Conservation (phyloP, 768 basidiomycete genomes). For the Asterophora lycoperdoides region DNA sequence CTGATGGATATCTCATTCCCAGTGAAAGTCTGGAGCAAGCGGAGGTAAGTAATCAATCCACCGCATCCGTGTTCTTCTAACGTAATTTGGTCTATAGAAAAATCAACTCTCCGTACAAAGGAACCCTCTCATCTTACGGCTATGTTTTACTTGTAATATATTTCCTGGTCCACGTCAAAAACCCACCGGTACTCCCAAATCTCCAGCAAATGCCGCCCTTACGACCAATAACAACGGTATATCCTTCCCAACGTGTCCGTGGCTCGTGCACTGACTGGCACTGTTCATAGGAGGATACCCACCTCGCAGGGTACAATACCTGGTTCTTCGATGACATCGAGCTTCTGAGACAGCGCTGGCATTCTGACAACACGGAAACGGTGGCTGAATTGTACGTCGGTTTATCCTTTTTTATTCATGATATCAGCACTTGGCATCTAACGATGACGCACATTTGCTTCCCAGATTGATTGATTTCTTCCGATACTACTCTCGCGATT, state of each 20-base stretch:
- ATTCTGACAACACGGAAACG: constrained; percentile 86
- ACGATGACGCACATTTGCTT: constrained; percentile 2
- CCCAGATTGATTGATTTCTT: constrained; percentile 93
- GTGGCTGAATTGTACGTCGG: constrained; percentile 89
- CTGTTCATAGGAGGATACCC: constrained; percentile 62
- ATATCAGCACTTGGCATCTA: background rate
- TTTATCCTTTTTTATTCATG: background rate
- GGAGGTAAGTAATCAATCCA: constrained; percentile 49
- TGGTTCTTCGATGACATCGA: constrained; percentile 99
- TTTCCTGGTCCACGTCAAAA: constrained; percentile 96
- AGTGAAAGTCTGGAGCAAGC: constrained; percentile 99
- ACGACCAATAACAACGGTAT: constrained; percentile 75
- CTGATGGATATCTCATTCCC: constrained; percentile 14
- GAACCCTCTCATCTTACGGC: constrained; percentile 94
- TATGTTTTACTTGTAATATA: constrained; percentile 98
- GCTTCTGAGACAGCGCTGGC: constrained; percentile 86
- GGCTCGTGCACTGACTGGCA: constrained; percentile 11
- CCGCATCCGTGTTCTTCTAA: background rate
- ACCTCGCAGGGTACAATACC: constrained; percentile 76
- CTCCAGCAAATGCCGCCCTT: constrained; percentile 92
- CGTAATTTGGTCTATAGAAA: constrained; percentile 47
- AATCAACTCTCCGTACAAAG: constrained; percentile 98
- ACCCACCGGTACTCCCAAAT: constrained; percentile 93
- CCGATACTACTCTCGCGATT: constrained; percentile 93
- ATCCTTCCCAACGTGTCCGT: background rate